Evolutionary conservation across 2,329 filamentous ascomycete species (phyloP), one percentile per base, ranked within the genome.

Genomic region (Ceratocystis cacaofunesta): DNA sequence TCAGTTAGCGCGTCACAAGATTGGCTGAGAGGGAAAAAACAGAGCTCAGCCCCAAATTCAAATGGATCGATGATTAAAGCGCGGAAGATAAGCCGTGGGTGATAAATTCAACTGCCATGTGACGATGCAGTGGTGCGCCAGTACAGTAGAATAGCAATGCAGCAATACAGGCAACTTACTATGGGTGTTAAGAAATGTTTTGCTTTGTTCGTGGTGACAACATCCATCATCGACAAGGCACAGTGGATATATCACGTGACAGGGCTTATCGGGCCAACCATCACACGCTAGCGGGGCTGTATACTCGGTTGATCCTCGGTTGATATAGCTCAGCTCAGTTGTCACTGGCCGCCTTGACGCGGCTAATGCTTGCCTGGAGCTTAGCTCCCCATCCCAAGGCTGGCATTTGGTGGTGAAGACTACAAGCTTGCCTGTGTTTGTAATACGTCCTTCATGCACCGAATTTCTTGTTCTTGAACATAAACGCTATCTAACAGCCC

Each of bases 331-430:
- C 41, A 30, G 15, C 22, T 22, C 22, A 22, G 22, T 6, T 60
- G 36, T 48, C 5, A 41, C 25, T 36, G 30, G 61, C 46, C 44
- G 41, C 43, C 58, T 67, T 65, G 55, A 61, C 55, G 63, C 63
- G 67, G 63, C 65, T 68, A 68, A 66, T 67, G 67, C 69, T 62
- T 65, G 62, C 70, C 68, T 69, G 69, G 68, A 74, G 72, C 73
- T 41, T 74, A 78, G 77, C 76, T 78, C 73, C 69, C 36, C 10
- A 41, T 41, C 36, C 63, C 36, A 60, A 52, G 46, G 58, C 55
- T 50, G 57, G 64, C 55, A 19, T n/a, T 28, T 65, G 28, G 57
- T 28, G 10, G 28, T 44, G 19, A 32, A 41, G 32, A 50, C 64
- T 69, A 67, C 65, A 67, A 69, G 62, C 67, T 64, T 52, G 64